phyloP scores from a whole-genome alignment of 495 filamentous ascomycete genomes.

The Xylaria flabelliformis region DNA sequence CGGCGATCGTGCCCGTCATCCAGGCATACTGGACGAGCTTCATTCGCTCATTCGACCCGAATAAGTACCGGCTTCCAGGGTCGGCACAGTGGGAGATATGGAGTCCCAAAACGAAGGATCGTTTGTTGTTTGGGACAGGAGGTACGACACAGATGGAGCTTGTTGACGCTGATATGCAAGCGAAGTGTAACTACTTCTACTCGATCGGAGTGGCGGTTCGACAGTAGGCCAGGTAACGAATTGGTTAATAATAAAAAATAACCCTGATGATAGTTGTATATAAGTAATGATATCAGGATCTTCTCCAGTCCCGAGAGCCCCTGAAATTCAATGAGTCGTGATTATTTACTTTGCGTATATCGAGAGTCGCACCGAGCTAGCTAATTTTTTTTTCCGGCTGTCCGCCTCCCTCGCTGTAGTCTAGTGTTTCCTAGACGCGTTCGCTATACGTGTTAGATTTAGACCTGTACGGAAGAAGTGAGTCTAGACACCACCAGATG shows the following conservation, averaged over 20 bases:
- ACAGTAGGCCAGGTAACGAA: constrained; percentile 1
- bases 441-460: not conserved
- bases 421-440: not conserved
- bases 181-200: constrained; percentile 60
- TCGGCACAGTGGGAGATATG: constrained; percentile 42
- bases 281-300: no score
- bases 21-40: constrained; percentile 76
- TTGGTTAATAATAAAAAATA: constrained; percentile 12
- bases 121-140: constrained; percentile 62
- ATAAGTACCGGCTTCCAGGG: constrained; percentile 52
- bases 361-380: not conserved
- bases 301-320: not conserved
- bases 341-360: not conserved
- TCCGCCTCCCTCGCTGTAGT: not conserved
- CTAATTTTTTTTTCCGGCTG: not conserved
- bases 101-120: constrained; percentile 42
- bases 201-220: constrained; percentile 21
- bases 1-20: constrained; percentile 60
- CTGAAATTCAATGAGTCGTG: not conserved
- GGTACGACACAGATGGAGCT: constrained; percentile 63
- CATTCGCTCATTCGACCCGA: constrained; percentile 68
- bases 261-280: not conserved
- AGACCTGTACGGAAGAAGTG: not conserved
- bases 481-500: not conserved
- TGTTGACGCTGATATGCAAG: constrained; percentile 52